Evolutionary conservation across 192 early-diverging fungal species (phyloP), one percentile per base, ranked within the genome.

Genomic region (Phlyctochytrium bullatum): DNA sequence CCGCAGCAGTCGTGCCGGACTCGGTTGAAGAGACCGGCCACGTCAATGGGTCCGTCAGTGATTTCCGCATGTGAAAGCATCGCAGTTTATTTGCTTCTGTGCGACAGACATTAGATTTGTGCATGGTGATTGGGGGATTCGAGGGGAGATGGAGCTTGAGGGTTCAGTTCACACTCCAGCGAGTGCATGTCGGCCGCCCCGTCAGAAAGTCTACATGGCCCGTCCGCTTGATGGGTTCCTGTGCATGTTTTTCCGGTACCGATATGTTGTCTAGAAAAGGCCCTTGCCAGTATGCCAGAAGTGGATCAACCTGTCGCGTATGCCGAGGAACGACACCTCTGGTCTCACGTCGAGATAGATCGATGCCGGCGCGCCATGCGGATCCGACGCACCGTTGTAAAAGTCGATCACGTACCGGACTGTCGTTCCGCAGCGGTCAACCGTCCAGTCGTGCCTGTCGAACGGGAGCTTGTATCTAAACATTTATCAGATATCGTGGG

Each of bases 341-440:
- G 95, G 95, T 23, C 95, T 82, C 3, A 95, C 95, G 75, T 97
- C 95, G 58, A 97, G 74, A 60, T 88, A 95, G 59, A 97, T 95
- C 24, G 83, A 84, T 1, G 79, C 69, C 1, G 65, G 58, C n/a
- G 36, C 12, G 23, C 29, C 64, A 17, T 66, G 30, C 17, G 61
- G 34, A 6, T 57, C 54, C 4, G 34, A 24, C 20, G 23, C 20
- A 24, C 89, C 95, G 60, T 86, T 81, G 71, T 98, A 98, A 76
- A 95, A 98, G 75, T 98, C 96, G 70, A 98, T 95, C 25, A 98
- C 92, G 71, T 98, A 98, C n/a, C 93, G 86, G 53, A 93, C 88
- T 27, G 88, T 79, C 76, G 87, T 87, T 1, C 94, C 94, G 71
- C 94, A 97, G 12, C 93, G 83, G 67, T 93, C 89, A 12, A 98